Evolutionary conservation across 192 early-diverging fungal species (phyloP).

Genomic region (Entomortierella chlamydospora): DNA sequence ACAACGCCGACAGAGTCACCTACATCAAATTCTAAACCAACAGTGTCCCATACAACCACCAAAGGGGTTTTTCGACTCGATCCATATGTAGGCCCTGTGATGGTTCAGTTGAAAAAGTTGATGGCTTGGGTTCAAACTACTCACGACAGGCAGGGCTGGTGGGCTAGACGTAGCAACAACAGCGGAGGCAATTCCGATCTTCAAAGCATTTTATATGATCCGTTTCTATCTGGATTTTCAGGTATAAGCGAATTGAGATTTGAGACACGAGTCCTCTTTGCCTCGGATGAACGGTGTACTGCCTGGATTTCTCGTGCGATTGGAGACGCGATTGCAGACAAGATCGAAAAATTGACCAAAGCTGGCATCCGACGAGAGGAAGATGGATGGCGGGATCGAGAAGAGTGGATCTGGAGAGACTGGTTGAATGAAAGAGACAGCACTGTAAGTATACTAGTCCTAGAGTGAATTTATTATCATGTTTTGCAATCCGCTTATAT

Average conservation of each 20-base stretch:
- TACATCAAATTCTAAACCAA: background rate
- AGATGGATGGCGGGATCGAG: conserved; percentile 29
- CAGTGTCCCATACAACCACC: background rate
- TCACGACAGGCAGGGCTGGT: background rate
- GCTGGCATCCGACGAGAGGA: conserved; percentile 15
- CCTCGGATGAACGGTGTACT: conserved; percentile 23
- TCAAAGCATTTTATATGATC: background rate
- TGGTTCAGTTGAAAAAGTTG: conserved; percentile 12
- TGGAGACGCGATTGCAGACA: conserved; percentile 11
- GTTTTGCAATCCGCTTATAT: too few relatives aligned
- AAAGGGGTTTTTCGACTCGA: background rate
- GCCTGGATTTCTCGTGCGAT: conserved; percentile 21
- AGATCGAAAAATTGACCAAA: background rate
- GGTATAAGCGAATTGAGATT: conserved; percentile 5
- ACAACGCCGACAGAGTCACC: too few relatives aligned
- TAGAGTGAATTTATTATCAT: too few relatives aligned
- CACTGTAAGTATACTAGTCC: conserved; percentile 20
- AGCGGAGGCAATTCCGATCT: too few relatives aligned
- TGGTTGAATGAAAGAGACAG: conserved; percentile 44
- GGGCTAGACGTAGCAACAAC: background rate
- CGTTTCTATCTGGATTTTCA: background rate
- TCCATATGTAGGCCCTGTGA: conserved; percentile 29
- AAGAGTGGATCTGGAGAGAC: conserved; percentile 42
- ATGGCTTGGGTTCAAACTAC: conserved; percentile 12
- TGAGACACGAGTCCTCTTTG: conserved; percentile 22